Percentiles rank a stretch among this genome's conserved stretches.
phyloP scores from a whole-genome alignment of 495 filamentous ascomycete species.

The Daldinia bambusicola region DNA sequence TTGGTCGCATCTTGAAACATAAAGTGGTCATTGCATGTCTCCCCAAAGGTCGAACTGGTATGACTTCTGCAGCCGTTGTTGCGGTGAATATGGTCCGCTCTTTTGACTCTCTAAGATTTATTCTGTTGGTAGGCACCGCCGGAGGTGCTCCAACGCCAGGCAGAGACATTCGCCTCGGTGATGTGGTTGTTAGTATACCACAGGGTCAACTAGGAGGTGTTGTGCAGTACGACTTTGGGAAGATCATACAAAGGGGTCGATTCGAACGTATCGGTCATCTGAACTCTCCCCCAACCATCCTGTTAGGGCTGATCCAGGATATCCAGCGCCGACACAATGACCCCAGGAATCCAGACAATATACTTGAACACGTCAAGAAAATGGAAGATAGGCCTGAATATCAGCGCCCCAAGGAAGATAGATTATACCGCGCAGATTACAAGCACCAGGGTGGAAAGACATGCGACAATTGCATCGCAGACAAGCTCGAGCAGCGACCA shows the following conservation, averaged over 20 bases:
- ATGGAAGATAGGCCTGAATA: background rate
- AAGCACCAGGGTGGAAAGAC: background rate
- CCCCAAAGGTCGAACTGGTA: background rate
- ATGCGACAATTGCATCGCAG: background rate
- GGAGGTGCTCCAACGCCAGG: constrained; percentile 1
- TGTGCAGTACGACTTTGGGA: background rate
- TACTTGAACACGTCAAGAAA: background rate
- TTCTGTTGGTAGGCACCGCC: background rate
- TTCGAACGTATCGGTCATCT: background rate
- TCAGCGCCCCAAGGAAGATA: background rate
- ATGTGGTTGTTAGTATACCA: constrained; percentile 21
- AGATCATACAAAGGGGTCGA: background rate
- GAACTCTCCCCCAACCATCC: background rate
- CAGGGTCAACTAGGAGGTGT: background rate
- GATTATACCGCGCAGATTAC: background rate
- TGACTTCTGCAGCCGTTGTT: background rate
- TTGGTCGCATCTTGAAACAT: background rate
- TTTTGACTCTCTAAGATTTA: background rate
- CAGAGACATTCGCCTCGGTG: background rate
- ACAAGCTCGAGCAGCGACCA: background rate
- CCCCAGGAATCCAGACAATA: background rate
- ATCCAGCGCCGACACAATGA: background rate
- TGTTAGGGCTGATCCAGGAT: background rate
- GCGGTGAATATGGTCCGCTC: background rate
- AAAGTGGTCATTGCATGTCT: background rate